Percentiles rank a stretch among this genome's conserved stretches.
phyloP scores from a whole-genome alignment of 169 alveolate genomes.

The Ichthyophthirius multifiliis region DNA sequence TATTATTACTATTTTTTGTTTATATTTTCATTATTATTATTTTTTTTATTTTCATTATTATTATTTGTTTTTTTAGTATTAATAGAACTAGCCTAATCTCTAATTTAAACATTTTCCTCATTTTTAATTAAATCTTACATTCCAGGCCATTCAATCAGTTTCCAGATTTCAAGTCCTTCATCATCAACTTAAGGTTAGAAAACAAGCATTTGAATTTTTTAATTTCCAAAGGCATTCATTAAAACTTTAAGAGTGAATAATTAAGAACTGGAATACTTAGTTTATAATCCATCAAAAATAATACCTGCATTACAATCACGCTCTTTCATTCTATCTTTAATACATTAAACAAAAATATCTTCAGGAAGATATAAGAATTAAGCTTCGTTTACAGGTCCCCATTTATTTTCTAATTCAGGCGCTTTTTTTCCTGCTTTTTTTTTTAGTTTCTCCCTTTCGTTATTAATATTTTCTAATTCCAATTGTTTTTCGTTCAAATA shows the following conservation, averaged over 20 bases:
- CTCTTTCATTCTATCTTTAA: conserved; percentile 61
- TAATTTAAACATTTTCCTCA: conserved; percentile 35
- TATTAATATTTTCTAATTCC: conserved; percentile 59
- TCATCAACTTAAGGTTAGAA: conserved; percentile 61
- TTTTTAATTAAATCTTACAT: conserved; percentile 39
- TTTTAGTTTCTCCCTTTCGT: conserved; percentile 39
- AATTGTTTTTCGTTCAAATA: conserved; percentile 63
- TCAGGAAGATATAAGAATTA: conserved; percentile 66
- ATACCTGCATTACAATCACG: conserved; percentile 89
- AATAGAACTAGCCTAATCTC: too few species aligned
- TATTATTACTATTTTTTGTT: too few species aligned
- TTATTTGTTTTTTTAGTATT: too few species aligned
- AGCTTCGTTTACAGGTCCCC: conserved; percentile 61
- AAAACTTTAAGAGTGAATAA: conserved; percentile 60
- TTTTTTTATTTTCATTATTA: too few species aligned
- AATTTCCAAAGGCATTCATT: conserved; percentile 61
- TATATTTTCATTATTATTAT: too few species aligned
- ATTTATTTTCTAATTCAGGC: conserved; percentile 50
- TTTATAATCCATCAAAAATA: conserved; percentile 78
- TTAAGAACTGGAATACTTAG: conserved; percentile 67
- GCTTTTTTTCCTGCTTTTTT: conserved; percentile 68
- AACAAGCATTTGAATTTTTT: conserved; percentile 60
- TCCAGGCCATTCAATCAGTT: conserved; percentile 66
- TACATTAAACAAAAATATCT: conserved; percentile 60
- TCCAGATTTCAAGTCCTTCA: conserved; percentile 65